Conservation (phyloP, 2,329 filamentous ascomycete species). For the Fusarium verticillioides region DNA sequence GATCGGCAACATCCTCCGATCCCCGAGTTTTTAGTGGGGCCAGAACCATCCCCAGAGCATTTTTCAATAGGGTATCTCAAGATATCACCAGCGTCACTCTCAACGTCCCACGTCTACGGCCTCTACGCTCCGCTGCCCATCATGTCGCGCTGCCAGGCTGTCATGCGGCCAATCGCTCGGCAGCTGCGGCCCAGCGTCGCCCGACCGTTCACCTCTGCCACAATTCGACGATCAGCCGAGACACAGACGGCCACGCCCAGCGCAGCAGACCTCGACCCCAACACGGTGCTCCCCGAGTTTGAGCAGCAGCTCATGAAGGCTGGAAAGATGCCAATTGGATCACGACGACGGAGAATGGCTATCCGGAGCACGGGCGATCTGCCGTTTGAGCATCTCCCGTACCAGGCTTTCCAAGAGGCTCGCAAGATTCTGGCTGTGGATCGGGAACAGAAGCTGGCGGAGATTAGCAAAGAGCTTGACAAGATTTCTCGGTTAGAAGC, state of each 20-base stretch:
- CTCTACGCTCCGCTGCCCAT: constrained; percentile 29
- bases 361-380: constrained; percentile 72
- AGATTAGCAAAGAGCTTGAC: constrained; percentile 74
- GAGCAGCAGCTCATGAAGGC: constrained; percentile 75
- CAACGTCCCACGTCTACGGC: constrained; percentile 14
- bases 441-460: constrained; percentile 79
- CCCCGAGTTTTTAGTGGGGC: constrained; percentile 47
- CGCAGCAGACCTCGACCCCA: constrained; percentile 67
- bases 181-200: constrained; percentile 56
- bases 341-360: constrained; percentile 82
- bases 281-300: constrained; percentile 68
- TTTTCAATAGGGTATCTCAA: constrained; percentile 37
- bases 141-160: constrained; percentile 71
- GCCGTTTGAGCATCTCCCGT: constrained; percentile 93
- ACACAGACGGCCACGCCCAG: constrained; percentile 41
- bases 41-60: constrained; percentile 43
- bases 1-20: constrained; percentile 44
- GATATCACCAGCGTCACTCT: constrained; percentile 26
- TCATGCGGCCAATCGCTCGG: constrained; percentile 65
- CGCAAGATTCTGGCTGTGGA: constrained; percentile 84
- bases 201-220: constrained; percentile 51
- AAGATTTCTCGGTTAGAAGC: constrained; percentile 76
- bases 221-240: constrained; percentile 46
- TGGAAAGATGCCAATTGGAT: constrained; percentile 80
- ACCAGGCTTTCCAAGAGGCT: constrained; percentile 98